A percentile compares a stretch with the other conserved stretches of the same genome.
These are phyloP conservation scores for Zymoseptoria passerinii DNA, from an alignment of 2,329 filamentous ascomycete species.

Conservation along the genomic window DNA sequence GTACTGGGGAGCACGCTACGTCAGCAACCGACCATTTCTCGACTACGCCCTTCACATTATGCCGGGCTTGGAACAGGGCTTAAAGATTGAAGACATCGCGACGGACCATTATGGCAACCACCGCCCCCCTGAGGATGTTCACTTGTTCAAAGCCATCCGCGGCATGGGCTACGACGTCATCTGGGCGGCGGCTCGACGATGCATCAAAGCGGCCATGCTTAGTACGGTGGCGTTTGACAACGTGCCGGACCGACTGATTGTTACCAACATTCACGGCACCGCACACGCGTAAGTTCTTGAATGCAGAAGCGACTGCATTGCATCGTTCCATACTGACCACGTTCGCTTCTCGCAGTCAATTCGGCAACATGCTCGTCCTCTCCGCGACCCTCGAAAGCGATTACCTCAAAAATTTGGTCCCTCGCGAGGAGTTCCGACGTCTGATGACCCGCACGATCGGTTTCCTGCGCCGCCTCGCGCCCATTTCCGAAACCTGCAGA, in stretches of 20 bases:
- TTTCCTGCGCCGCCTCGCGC: constrained; percentile 62
- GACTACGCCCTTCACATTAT: constrained; percentile 50
- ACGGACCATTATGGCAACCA: constrained; percentile 24
- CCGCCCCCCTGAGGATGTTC: constrained; percentile 27
- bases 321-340: background rate
- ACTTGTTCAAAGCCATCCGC: constrained; percentile 30
- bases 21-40: constrained; percentile 75
- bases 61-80: constrained; percentile 20
- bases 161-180: constrained; percentile 22
- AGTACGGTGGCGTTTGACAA: constrained; percentile 80
- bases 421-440: constrained; percentile 45
- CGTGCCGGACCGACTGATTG: constrained; percentile 59
- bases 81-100: constrained; percentile 20
- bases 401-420: constrained; percentile 49
- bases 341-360: constrained; percentile 58
- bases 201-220: constrained; percentile 66
- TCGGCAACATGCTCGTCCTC: constrained; percentile 89
- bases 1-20: constrained; percentile 86
- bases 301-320: too few relatives aligned
- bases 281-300: constrained; percentile 73
- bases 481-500: constrained; percentile 65
- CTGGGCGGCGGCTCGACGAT: constrained; percentile 34
- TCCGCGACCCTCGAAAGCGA: constrained; percentile 63
- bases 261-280: constrained; percentile 95
- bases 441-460: constrained; percentile 66